Evolutionary conservation across 2,329 filamentous ascomycete genomes (phyloP), one percentile per base, ranked within the genome.

Genomic region (Neopestalotiopsis sp.): DNA sequence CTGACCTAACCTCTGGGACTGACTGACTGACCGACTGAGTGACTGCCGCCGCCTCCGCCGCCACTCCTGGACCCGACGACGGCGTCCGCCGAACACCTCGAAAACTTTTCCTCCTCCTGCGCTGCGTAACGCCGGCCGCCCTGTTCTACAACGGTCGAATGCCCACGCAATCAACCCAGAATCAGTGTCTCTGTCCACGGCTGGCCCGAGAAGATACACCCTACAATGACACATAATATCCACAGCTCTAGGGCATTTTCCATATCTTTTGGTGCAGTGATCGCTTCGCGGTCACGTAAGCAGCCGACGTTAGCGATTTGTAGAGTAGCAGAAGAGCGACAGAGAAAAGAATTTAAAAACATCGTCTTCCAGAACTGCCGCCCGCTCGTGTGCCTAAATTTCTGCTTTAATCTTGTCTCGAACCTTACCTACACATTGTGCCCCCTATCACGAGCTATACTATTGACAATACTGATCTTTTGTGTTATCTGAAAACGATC

Each of bases 171-270:
- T n/a, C 45, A 53, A n/a, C 9, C 45, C 7, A 14, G 17, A 20
- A 20, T 20, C 17, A 53, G 42, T 14, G 13, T 49, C 42, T 49
- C 32, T 12, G 17, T 53, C 45, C n/a, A 17, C 28, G 17, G 45
- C 45, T 53, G 45, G 45, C 45, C 45, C 45, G 45, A 53, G 24
- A 24, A 14, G n/a, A 66, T 42, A 66, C 30, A 42, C 14, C 24
- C 65, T 67, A 20, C 53, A 40, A 67, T 67, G 65, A 67, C 65
- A 59, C 53, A 67, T 67, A 38, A 67, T 59, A 67, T 67, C 65
- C 65, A 67, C 65, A 38, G 30, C 30, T 42, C 59, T n/a, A 34
- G 59, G 34, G 10, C 24, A 20, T 62, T 62, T 62, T 42, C 59
- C 14, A 53, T 49, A 53, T 53, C 45, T 53, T 53, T 62, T 34